Evolutionary conservation across 148 eudicot species (phyloP), one percentile per base, ranked within the genome.

Genomic region (Persicaria tinctoria): DNA sequence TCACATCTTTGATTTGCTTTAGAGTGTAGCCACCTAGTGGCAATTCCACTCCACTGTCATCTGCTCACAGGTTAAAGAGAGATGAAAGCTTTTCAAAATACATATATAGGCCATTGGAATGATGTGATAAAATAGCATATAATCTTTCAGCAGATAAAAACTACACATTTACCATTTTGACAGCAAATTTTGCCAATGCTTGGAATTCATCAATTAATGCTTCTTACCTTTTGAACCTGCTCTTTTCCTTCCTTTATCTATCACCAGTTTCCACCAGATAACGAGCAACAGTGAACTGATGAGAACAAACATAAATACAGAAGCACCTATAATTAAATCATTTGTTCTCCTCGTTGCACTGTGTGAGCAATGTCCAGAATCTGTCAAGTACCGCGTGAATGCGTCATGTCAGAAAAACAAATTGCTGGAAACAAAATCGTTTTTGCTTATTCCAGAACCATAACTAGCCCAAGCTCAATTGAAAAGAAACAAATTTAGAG

Each of bases 1-100:
- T 68, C 10, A 48, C 72, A 13, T 23, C 72, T 45, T 68, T 68
- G 47, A 68, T 68, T 41, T 68, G 72, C 72, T 68, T 68, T 10
- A 68, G 13, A 41, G 72, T 68, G 50, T 68, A 68, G n/a, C 47
- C 47, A 68, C 72, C 72, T 68, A 14, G 48, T 12, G 49, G 23
- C 7, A 41, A 44, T 17, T 68, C 72, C 49, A 45, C 47, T 68
- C 49, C 50, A 13, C 8, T 44, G n/a, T 41, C 13, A 17, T 32
- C 72, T 41, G 49, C 44, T 60, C 66, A 23, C 23, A 60, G 5
- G 44, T 23, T 55, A 55, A 16, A 55, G 6, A 4, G n/a, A 55
- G 53, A 8, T 9, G 9, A 50, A 50, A 50, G 53, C 53, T 50
- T 50, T 50, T 50, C 53, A 9, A 7, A 50, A 50, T 6, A 32